Evolutionary conservation across 228 moss, liverwort and hornwort species (phyloP).

Genomic region (Sphagnum magellanicum): DNA sequence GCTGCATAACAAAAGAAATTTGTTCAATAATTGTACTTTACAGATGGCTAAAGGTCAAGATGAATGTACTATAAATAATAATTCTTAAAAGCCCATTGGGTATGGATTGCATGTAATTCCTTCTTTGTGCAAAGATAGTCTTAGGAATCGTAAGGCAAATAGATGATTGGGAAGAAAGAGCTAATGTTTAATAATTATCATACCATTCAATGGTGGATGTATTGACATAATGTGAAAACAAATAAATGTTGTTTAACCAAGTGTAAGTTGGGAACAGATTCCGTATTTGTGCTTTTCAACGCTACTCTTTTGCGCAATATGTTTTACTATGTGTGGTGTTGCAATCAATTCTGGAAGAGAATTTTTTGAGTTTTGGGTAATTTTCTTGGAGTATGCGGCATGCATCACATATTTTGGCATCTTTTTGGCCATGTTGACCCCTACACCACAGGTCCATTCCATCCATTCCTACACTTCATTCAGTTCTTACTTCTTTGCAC

Average conservation of each 20-base stretch:
- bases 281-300: slow-evolving; percentile 81
- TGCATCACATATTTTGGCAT: slow-evolving; percentile 84
- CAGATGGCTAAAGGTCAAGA: no score
- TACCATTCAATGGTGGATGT: background rate
- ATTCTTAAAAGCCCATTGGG: no score
- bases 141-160: no score
- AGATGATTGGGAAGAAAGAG: no score
- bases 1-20: no score
- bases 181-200: no score
- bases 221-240: background rate
- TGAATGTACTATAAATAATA: no score
- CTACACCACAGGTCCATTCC: slow-evolving; percentile 60
- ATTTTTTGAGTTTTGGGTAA: slow-evolving; percentile 80
- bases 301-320: slow-evolving; percentile 64
- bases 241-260: background rate
- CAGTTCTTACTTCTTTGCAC: no score
- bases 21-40: no score
- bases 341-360: slow-evolving; percentile 36
- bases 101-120: no score
- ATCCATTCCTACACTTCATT: no score
- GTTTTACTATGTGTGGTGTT: slow-evolving; percentile 74
- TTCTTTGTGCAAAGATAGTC: no score
- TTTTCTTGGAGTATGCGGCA: slow-evolving; percentile 74
- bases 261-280: slow-evolving; percentile 33
- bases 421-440: slow-evolving; percentile 78